A percentile compares a stretch with the other conserved stretches of the same genome.
phyloP scores from a whole-genome alignment of 805 yeast species.

The Candida coleopterorum region DNA sequence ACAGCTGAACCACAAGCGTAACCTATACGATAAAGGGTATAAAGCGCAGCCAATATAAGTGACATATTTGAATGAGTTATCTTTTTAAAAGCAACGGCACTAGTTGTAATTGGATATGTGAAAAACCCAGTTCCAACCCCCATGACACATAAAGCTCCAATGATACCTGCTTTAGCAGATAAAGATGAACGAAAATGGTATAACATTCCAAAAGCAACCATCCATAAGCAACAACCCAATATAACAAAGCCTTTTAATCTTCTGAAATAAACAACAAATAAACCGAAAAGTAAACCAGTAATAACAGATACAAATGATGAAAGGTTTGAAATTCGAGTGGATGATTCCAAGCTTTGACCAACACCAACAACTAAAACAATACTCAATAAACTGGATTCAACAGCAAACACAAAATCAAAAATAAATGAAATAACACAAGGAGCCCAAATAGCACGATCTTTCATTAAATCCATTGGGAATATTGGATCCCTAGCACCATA shows the following conservation, averaged over 20 bases:
- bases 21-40: constrained; percentile 59
- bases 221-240: constrained; percentile 55
- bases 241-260: constrained; percentile 56
- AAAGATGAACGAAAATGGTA: constrained; percentile 50
- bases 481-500: constrained; percentile 57
- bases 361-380: constrained; percentile 63
- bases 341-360: constrained; percentile 53
- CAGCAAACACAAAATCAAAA: constrained; percentile 57
- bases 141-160: constrained; percentile 58
- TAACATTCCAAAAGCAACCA: constrained; percentile 57
- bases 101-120: constrained; percentile 59
- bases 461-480: constrained; percentile 52
- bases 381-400: constrained; percentile 68
- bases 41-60: constrained; percentile 51
- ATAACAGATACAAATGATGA: constrained; percentile 64
- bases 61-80: constrained; percentile 60
- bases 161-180: constrained; percentile 45
- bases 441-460: constrained; percentile 70
- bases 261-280: constrained; percentile 45
- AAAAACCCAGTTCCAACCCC: constrained; percentile 76
- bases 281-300: constrained; percentile 55
- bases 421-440: constrained; percentile 58
- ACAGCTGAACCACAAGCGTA: constrained; percentile 58
- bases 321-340: constrained; percentile 59
- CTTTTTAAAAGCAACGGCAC: constrained; percentile 52